Conservation (phyloP, 23 red algal genomes). For the Chondrus crispus region DNA sequence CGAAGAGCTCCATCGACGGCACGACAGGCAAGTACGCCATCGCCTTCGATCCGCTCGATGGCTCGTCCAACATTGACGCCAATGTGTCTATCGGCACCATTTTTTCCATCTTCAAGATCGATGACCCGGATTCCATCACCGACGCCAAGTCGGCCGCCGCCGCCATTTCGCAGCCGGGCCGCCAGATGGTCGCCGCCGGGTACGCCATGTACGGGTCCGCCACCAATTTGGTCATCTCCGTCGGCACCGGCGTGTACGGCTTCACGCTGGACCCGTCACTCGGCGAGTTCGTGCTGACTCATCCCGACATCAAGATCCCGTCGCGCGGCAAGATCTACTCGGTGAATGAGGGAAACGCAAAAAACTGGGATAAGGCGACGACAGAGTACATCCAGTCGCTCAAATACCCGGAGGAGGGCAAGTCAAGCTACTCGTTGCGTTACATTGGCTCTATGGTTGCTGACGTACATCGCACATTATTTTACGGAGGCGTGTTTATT, state of each 20-base stretch:
- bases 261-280: conserved; percentile 96
- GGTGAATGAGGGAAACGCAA: conserved; percentile 95
- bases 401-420: conserved; percentile 83
- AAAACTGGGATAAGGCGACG: conserved; percentile 86
- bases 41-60: conserved; percentile 98
- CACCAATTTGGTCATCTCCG: conserved; percentile 95
- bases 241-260: conserved; percentile 85
- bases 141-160: conserved; percentile 64
- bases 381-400: conserved; percentile 82
- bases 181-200: conserved; percentile 88
- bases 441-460: conserved; percentile 99
- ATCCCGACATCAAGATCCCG: conserved; percentile 95
- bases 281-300: conserved; percentile 97
- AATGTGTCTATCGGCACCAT: conserved; percentile 99
- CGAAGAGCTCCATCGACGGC: conserved; percentile 58
- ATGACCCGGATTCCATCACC: conserved; percentile 61
- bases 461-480: conserved; percentile 89
- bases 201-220: conserved; percentile 96
- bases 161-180: conserved; percentile 80
- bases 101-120: conserved; percentile 89
- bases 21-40: conserved; percentile 86
- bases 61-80: conserved; percentile 94
- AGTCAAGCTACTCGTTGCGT: conserved; percentile 84
- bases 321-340: conserved; percentile 93
- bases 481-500: conserved; percentile 94